Conservation (phyloP, 2,329 filamentous ascomycete species). For the Annulohypoxylon truncatum region DNA sequence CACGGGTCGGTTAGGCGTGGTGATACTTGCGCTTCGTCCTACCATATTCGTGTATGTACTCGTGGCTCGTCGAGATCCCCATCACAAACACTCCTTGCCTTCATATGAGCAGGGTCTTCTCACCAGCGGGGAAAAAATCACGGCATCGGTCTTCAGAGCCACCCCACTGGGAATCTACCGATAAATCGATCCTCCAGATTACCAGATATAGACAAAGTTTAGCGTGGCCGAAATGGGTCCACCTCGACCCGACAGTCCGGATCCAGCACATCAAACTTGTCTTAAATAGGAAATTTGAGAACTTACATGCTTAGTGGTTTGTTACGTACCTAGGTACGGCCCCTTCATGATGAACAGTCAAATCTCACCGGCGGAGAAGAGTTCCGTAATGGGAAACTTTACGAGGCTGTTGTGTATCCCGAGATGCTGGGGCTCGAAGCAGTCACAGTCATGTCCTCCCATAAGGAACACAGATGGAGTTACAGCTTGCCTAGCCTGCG, state of each 20-base stretch:
- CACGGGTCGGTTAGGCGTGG: slow-evolving; percentile 27
- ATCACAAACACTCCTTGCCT: slow-evolving; percentile 1
- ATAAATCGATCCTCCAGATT: slow-evolving; percentile 12
- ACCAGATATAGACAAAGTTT: slow-evolving; percentile 19
- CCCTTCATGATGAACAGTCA: slow-evolving; percentile 10
- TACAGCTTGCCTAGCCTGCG: neutral
- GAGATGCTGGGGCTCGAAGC: neutral
- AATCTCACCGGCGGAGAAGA: slow-evolving; percentile 7
- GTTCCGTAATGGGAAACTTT: neutral
- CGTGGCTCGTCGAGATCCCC: neutral
- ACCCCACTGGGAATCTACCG: slow-evolving; percentile 1
- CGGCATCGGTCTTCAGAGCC: slow-evolving; percentile 4
- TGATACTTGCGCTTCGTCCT: slow-evolving; percentile 19
- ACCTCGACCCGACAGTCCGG: slow-evolving; percentile 34
- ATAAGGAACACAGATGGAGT: neutral
- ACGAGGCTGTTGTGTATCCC: slow-evolving; percentile 10
- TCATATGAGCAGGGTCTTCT: neutral
- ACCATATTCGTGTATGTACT: slow-evolving; percentile 6
- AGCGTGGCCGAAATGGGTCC: slow-evolving; percentile 20
- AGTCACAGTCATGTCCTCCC: neutral
- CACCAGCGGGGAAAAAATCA: neutral
- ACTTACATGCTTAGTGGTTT: slow-evolving; percentile 9
- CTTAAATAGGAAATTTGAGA: slow-evolving; percentile 14
- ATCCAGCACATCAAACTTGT: slow-evolving; percentile 20
- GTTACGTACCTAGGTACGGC: neutral